phyloP scores from a whole-genome alignment of 2,329 filamentous ascomycete species.

The Clonostachys rosea region DNA sequence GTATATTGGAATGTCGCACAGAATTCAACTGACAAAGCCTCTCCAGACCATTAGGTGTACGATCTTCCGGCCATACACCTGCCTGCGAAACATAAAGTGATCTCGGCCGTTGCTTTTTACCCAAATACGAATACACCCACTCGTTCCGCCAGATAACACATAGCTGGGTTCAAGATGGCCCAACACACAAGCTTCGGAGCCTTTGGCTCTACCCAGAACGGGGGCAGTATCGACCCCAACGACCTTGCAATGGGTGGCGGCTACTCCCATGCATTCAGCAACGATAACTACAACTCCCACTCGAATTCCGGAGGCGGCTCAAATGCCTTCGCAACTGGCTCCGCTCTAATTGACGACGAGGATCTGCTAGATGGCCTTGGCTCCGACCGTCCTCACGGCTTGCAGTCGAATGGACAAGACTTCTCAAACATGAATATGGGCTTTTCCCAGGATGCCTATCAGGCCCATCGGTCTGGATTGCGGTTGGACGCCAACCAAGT shows the following conservation, averaged over 20 bases:
- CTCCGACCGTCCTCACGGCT: conserved; percentile 36
- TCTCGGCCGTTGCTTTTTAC: no score
- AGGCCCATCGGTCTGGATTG: conserved; percentile 49
- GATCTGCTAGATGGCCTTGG: conserved; percentile 75
- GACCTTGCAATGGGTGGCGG: conserved; percentile 68
- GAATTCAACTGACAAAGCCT: no score
- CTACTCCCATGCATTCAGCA: conserved; percentile 49
- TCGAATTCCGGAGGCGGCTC: conserved; percentile 49
- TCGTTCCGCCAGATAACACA: no score
- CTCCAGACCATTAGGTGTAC: no score
- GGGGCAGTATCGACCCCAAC: conserved; percentile 73
- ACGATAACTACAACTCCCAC: conserved; percentile 46
- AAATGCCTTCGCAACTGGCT: conserved; percentile 72
- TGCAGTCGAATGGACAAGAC: conserved; percentile 51
- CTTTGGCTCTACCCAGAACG: conserved; percentile 48
- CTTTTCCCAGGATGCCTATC: conserved; percentile 49
- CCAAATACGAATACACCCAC: no score
- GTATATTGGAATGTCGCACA: no score
- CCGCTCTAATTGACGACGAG: conserved; percentile 79
- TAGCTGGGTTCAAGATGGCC: conserved; percentile 33
- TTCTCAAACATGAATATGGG: conserved; percentile 55
- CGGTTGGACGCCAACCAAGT: conserved; percentile 66
- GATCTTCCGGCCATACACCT: no score
- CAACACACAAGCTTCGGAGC: conserved; percentile 50
- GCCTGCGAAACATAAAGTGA: no score